These are phyloP conservation scores for Eragrostis tef DNA, from an alignment of 202 grass and related monocot genomes.

Conservation along the genomic window DNA sequence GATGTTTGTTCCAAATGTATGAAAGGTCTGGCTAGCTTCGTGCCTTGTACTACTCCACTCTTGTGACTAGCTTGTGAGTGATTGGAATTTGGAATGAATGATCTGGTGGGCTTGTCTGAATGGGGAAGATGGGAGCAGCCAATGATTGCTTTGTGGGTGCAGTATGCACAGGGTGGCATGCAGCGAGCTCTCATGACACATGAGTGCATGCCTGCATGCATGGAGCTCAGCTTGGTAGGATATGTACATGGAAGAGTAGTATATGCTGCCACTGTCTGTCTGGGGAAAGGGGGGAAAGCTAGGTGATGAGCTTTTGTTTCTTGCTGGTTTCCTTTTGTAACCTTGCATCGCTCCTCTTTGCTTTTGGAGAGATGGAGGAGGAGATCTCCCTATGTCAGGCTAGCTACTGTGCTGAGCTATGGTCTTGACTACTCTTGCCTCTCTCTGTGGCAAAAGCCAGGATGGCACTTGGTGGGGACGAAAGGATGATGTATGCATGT, in stretches of 20 bases:
- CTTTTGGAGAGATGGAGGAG: constrained; percentile 42
- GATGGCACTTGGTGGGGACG: constrained; percentile 51
- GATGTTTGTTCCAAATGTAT: constrained; percentile 43
- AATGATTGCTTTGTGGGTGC: constrained; percentile 55
- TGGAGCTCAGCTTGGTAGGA: constrained; percentile 17
- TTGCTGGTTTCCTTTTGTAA: constrained; percentile 56
- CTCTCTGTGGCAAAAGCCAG: constrained; percentile 46
- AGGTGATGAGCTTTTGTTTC: constrained; percentile 58
- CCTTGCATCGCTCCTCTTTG: constrained; percentile 27
- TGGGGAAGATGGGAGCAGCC: constrained; percentile 37
- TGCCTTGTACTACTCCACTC: not conserved
- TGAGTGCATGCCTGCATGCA: constrained; percentile 46
- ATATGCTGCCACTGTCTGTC: constrained; percentile 51
- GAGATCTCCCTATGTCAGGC: constrained; percentile 54
- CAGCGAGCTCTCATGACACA: constrained; percentile 54
- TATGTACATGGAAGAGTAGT: not conserved
- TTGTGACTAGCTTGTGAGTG: constrained; percentile 38
- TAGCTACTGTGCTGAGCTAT: constrained; percentile 39
- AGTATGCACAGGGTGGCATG: constrained; percentile 50
- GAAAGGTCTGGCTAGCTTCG: constrained; percentile 36
- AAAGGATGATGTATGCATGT: constrained; percentile 38
- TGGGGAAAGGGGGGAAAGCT: constrained; percentile 50
- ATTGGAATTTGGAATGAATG: constrained; percentile 47
- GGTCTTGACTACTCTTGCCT: constrained; percentile 28
- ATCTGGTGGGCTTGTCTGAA: constrained; percentile 48